Evolutionary conservation across 202 grass and related monocot species (phyloP), one percentile per base, ranked within the genome.

Genomic region (Bolboschoenoplectus hybrid): DNA sequence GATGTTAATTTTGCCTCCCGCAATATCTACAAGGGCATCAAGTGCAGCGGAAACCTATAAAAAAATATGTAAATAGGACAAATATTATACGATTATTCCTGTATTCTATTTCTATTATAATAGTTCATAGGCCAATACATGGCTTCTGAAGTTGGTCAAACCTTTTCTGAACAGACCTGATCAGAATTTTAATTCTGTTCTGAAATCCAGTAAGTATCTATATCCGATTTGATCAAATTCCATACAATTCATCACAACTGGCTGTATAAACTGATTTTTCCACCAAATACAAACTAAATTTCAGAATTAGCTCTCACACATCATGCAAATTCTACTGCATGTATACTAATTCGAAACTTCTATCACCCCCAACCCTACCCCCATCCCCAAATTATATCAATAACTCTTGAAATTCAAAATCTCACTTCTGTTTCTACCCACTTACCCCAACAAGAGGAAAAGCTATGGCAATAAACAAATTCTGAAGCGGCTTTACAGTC

Each of bases 371-470:
- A 51, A 9, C 49, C 7, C 57, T 5, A 79, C 56, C 16, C 51
- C 38, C 26, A 26, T 26, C 67, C 72, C 39, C 40, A 1, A 41
- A 44, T 63, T 52, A 64, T 20, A 64, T 60, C 43, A 70, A 68
- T n/a, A 7, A 43, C 17, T n/a, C 19, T 63, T 10, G 40, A 61
- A 87, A 14, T 46, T 12, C 39, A 52, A 14, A 82, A 76, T 17
- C 10, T 50, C 10, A 40, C 17, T 64, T 41, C 41, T 49, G 74
- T 67, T 66, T 12, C 0, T 12, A 66, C 2, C 4, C 58, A 76
- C 83, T 92, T 92, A 98, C 96, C 85, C 95, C 96, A 16, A 98
- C 91, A 67, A 98, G 96, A 68, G 96, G 96, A 78, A 98, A 98
- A n/a, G 96, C 96, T 10, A 98, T 50, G n/a, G 96, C 84, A 56